These are phyloP conservation scores for Cucurbita pepo DNA, from an alignment of 306 rosid genomes.

Conservation along the genomic window DNA sequence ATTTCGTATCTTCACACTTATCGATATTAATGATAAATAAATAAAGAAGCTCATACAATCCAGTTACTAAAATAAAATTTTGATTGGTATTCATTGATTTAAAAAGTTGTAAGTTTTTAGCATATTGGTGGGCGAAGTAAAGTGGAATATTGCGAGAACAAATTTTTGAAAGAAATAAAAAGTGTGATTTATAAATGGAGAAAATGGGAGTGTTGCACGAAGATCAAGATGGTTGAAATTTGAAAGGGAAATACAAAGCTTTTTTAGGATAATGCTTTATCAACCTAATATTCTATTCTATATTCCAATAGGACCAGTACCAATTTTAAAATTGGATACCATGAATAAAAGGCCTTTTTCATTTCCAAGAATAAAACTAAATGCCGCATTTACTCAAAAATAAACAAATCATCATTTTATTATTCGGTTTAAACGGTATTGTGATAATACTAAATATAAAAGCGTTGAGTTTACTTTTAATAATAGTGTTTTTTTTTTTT, in stretches of 20 bases:
- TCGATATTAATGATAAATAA: no score
- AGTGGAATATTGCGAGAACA: neutral
- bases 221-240: neutral
- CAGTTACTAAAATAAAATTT: neutral
- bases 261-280: no score
- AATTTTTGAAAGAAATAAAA: neutral
- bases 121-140: neutral
- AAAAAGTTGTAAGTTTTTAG: neutral
- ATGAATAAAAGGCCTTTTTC: neutral
- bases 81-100: no score
- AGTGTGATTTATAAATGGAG: neutral
- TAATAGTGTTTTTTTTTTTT: no score
- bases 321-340: neutral
- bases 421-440: no score
- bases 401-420: no score
- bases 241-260: neutral
- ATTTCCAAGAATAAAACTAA: neutral
- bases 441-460: no score
- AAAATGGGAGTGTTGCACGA: neutral
- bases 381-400: neutral
- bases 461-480: no score
- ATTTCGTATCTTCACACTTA: no score
- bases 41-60: neutral
- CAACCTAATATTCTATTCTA: neutral
- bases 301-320: neutral